Evolutionary conservation across 805 yeast genomes (phyloP).

Genomic region (Candida ortonii): DNA sequence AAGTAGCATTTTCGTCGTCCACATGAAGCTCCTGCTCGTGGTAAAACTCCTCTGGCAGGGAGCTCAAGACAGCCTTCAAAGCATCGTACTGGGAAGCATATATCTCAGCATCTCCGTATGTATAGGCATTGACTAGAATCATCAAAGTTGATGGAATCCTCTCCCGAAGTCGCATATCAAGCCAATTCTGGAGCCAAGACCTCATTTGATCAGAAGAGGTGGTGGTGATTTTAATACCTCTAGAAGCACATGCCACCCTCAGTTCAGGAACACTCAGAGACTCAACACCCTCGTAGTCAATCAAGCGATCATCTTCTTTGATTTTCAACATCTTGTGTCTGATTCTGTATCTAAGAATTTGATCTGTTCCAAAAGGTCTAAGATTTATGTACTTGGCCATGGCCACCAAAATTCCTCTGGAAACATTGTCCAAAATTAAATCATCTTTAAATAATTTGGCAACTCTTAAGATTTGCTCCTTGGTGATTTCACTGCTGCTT

Average conservation of each 20-base stretch:
- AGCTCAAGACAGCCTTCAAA: slow-evolving; percentile 77
- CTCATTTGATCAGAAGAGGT: slow-evolving; percentile 75
- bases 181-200: slow-evolving; percentile 78
- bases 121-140: slow-evolving; percentile 81
- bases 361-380: slow-evolving; percentile 90
- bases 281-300: slow-evolving; percentile 90
- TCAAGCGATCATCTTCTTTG: slow-evolving; percentile 85
- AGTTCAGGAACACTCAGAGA: slow-evolving; percentile 78
- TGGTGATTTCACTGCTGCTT: slow-evolving; percentile 47
- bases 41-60: slow-evolving; percentile 92
- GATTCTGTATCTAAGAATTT: slow-evolving; percentile 84
- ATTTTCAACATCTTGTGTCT: slow-evolving; percentile 84
- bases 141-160: slow-evolving; percentile 86
- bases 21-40: slow-evolving; percentile 93
- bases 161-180: slow-evolving; percentile 80
- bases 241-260: slow-evolving; percentile 84
- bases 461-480: slow-evolving; percentile 70
- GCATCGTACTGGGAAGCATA: slow-evolving; percentile 70
- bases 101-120: slow-evolving; percentile 69
- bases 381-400: slow-evolving; percentile 88
- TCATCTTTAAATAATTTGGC: slow-evolving; percentile 93
- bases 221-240: slow-evolving; percentile 84
- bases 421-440: slow-evolving; percentile 84
- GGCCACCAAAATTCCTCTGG: slow-evolving; percentile 87
- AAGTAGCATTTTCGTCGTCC: slow-evolving; percentile 59